A percentile compares a stretch with the other conserved stretches of the same genome.
phyloP scores from a whole-genome alignment of 805 yeast genomes.

The Saccharomycopsis sp. region DNA sequence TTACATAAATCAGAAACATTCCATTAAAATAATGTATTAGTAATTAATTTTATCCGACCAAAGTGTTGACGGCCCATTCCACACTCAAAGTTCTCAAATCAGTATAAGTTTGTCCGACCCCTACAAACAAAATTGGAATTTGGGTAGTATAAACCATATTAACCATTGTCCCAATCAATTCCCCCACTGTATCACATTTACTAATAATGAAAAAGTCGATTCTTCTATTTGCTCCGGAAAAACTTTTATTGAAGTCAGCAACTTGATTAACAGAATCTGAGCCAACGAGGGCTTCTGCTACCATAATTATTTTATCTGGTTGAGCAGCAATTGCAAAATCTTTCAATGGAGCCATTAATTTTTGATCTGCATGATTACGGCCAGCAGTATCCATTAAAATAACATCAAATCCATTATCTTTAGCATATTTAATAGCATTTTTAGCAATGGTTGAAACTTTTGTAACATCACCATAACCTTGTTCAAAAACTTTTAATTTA shows the following conservation, averaged over 20 bases:
- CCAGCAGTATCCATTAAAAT: constrained; percentile 97
- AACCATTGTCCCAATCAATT: constrained; percentile 90
- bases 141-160: constrained; percentile 96
- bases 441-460: constrained; percentile 87
- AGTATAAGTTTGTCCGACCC: constrained; percentile 95
- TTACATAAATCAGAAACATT: too few species aligned
- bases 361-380: constrained; percentile 88
- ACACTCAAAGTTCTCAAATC: constrained; percentile 86
- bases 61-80: constrained; percentile 81
- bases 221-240: constrained; percentile 61
- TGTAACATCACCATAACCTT: constrained; percentile 96
- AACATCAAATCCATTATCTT: constrained; percentile 61
- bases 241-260: constrained; percentile 82
- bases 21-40: too few species aligned
- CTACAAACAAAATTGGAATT: constrained; percentile 90
- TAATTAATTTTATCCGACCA: constrained; percentile 32
- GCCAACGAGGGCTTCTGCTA: constrained; percentile 95
- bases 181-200: constrained; percentile 96
- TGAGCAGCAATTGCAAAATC: constrained; percentile 92
- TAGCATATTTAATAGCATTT: constrained; percentile 77
- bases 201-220: constrained; percentile 88
- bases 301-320: constrained; percentile 96
- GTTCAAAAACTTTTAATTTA: constrained; percentile 68
- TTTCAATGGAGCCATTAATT: constrained; percentile 90
- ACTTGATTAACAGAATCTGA: constrained; percentile 97